A percentile compares a stretch with the other conserved stretches of the same genome.
Conservation (phyloP, 1,284 basidiomycete genomes). For the Tilletia caries region DNA sequence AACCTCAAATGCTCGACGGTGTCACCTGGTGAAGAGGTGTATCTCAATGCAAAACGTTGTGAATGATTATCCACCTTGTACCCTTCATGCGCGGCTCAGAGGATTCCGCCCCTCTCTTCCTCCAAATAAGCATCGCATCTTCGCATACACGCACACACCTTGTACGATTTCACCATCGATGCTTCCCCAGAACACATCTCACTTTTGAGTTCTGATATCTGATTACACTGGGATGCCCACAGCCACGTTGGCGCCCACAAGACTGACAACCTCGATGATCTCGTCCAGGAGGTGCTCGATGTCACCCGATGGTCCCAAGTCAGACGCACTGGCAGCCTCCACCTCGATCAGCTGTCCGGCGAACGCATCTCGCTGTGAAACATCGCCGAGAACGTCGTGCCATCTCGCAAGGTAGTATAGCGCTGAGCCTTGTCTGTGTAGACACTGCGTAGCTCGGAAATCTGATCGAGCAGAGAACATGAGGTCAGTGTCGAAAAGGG, state of each 20-base stretch:
- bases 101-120: too few species aligned
- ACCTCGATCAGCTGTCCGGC: neutral
- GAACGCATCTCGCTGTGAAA: neutral
- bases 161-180: too few species aligned
- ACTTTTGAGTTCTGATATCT: too few species aligned
- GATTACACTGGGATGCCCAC: slow-evolving; percentile 3
- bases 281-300: neutral
- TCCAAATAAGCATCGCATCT: too few species aligned
- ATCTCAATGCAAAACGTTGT: too few species aligned
- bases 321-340: neutral
- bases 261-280: neutral
- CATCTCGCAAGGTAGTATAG: neutral
- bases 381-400: neutral
- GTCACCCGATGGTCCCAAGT: neutral
- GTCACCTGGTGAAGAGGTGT: too few species aligned
- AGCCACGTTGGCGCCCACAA: neutral
- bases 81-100: too few species aligned
- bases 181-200: too few species aligned
- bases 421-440: neutral
- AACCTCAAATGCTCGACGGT: too few species aligned
- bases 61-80: too few species aligned
- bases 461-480: neutral
- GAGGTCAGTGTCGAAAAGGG: neutral
- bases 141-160: too few species aligned
- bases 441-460: neutral